Evolutionary conservation across 495 filamentous ascomycete species (phyloP).

Genomic region (Penicillium parvum): DNA sequence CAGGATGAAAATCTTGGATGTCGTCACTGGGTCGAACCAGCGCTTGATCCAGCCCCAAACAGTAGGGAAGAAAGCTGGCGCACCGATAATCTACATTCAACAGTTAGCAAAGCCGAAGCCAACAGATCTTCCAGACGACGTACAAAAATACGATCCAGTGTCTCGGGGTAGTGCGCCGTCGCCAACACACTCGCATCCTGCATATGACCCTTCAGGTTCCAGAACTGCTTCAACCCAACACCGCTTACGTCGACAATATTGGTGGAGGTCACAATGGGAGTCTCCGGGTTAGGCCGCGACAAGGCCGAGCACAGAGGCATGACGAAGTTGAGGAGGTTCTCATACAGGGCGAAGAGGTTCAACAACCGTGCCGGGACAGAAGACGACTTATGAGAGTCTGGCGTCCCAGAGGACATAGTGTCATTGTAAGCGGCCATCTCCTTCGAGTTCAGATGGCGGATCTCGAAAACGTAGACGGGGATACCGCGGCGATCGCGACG

Average conservation of each 20-base stretch:
- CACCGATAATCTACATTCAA: constrained; percentile 67
- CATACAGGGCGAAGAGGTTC: constrained; percentile 81
- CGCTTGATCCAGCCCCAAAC: constrained; percentile 94
- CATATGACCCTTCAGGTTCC: constrained; percentile 88
- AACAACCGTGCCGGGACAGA: constrained; percentile 62
- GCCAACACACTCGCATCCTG: constrained; percentile 80
- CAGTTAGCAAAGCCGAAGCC: constrained; percentile 1
- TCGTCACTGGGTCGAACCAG: constrained; percentile 92
- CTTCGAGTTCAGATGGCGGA: constrained; percentile 75
- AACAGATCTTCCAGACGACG: constrained; percentile 18
- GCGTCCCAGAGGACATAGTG: constrained; percentile 51
- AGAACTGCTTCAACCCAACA: constrained; percentile 85
- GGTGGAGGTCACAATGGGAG: constrained; percentile 77
- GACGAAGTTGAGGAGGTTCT: constrained; percentile 82
- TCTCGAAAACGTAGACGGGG: constrained; percentile 84
- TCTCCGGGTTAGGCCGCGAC: constrained; percentile 64
- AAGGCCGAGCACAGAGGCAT: constrained; percentile 76
- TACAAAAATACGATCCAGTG: constrained; percentile 79
- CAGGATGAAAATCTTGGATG: constrained; percentile 90
- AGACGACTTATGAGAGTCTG: constrained; percentile 51
- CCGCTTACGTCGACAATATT: constrained; percentile 86
- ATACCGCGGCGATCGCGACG: constrained; percentile 83
- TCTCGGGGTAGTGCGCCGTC: constrained; percentile 92
- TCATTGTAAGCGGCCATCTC: constrained; percentile 71
- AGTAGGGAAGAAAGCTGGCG: constrained; percentile 85